These are phyloP conservation scores for Aspergillus sp. DNA, from an alignment of 2,329 filamentous ascomycete genomes.

Conservation along the genomic window DNA sequence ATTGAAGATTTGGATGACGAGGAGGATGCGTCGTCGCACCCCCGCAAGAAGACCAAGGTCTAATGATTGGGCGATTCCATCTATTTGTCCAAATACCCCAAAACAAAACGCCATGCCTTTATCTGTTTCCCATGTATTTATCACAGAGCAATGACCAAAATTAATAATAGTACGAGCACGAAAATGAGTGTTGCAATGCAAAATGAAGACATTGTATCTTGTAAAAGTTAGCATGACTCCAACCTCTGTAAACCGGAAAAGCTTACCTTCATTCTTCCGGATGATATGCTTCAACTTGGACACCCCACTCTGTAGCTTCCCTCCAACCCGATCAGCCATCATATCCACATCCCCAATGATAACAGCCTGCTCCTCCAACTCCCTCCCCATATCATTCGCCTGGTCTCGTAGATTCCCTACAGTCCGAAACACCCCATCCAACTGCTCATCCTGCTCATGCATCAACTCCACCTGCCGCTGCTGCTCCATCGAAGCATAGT, in stretches of 20 bases:
- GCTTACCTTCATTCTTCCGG: conserved; percentile 79
- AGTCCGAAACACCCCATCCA: conserved; percentile 88
- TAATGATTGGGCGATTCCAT: conserved; percentile 12
- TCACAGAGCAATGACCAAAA: conserved; percentile 68
- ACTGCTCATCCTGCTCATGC: conserved; percentile 86
- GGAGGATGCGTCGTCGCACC: conserved; percentile 33
- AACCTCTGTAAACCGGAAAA: conserved; percentile 1
- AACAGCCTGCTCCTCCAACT: conserved; percentile 89
- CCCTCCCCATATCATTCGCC: conserved; percentile 91
- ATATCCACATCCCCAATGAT: conserved; percentile 82
- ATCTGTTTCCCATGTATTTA: conserved; percentile 15
- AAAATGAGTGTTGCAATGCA: conserved; percentile 87
- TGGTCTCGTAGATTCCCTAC: conserved; percentile 87
- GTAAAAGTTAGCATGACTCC: conserved; percentile 15
- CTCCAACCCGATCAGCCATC: conserved; percentile 80
- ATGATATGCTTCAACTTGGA: conserved; percentile 82
- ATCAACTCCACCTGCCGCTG: conserved; percentile 88
- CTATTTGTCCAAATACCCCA: conserved; percentile 2
- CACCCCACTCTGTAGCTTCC: conserved; percentile 78
- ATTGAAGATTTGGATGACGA: conserved; percentile 44
- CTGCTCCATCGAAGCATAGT: conserved; percentile 80
- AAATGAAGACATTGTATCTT: conserved; percentile 73
- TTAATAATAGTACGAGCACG: conserved; percentile 78
- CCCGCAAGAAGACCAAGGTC: conserved; percentile 38
- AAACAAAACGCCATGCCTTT: conserved; percentile 10